Evolutionary conservation across 352 stramenopile genomes (phyloP), one percentile per base, ranked within the genome.

Genomic region (Phytopythium aichiense): DNA sequence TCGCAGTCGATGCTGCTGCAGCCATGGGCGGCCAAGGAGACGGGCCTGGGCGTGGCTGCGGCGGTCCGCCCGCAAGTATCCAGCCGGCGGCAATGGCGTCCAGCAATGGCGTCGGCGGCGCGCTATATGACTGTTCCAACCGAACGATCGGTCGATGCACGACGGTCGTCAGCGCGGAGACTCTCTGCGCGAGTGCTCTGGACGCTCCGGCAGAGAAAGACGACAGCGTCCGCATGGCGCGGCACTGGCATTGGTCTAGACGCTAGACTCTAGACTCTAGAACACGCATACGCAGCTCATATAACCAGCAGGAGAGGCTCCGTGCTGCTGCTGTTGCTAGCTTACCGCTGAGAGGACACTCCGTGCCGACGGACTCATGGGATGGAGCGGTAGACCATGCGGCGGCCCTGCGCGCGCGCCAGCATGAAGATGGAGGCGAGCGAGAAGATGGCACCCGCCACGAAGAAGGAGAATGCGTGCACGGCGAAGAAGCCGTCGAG

Each of bases 331-430:
- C 3, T 25, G 18, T 25, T 7, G n/a, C 40, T 2, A 22, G 6
- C 40, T 22, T 16, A 22, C 4, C 40, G 40, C 15, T 22, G 5
- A n/a, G 1, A 45, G 40, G 16, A 22, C 15, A 15, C 40, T 31
- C 28, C 3, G 28, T 31, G 28, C 6, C 38, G 16, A 45, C 38
- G 8, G 42, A 13, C n/a, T 51, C 68, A 90, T 15, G 68, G 55
- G 49, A 91, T 86, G 25, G 82, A 56, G 18, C 76, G 79, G 60
- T 91, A 91, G 25, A 91, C 65, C 61, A 81, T 75, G 63, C 76
- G 78, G 13, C 77, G 76, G 48, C 82, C 66, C 15, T 76, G 75
- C 12, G 51, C 62, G 54, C 79, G 79, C 43, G 81, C 64, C n/a
- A 85, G 28, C 35, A 84, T 59, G 28, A 89, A 59, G 58, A 71